phyloP scores from a whole-genome alignment of 139 green algal species.

The Volvox reticuliferus region DNA sequence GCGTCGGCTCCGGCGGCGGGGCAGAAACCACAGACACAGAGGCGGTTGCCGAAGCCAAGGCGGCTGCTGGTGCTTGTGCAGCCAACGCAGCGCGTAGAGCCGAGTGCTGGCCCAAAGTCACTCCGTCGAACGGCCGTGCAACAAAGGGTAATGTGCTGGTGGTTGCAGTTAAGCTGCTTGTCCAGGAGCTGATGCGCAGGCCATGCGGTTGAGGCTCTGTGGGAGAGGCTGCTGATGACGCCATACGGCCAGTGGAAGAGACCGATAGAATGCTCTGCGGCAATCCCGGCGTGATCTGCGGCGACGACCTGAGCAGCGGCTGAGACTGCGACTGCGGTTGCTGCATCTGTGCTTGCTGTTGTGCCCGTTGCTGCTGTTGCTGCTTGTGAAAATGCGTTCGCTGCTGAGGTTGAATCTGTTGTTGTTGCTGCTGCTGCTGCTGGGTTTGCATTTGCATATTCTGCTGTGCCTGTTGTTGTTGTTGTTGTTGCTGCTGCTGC shows the following conservation, averaged over 20 bases:
- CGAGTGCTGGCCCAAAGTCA: neutral
- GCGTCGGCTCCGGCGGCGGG: neutral
- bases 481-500: neutral
- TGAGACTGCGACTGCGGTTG: too few relatives aligned
- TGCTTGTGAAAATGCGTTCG: too few relatives aligned
- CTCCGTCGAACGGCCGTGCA: neutral
- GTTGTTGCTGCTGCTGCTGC: neutral
- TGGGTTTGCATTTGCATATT: neutral
- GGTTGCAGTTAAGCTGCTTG: neutral
- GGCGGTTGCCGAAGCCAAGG: neutral
- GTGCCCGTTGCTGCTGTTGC: too few relatives aligned
- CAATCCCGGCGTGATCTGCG: too few relatives aligned
- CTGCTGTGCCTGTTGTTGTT: neutral
- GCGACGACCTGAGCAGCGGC: too few relatives aligned
- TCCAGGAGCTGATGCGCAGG: neutral
- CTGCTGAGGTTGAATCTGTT: too few relatives aligned
- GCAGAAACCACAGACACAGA: neutral
- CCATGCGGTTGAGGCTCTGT: too few relatives aligned
- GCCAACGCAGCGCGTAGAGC: neutral
- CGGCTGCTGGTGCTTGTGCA: neutral
- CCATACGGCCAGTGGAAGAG: too few relatives aligned
- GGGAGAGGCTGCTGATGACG: too few relatives aligned
- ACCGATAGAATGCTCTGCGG: too few relatives aligned
- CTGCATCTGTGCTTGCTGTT: too few relatives aligned
- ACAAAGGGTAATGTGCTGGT: neutral